Evolutionary conservation across 139 green algal genomes (phyloP), one percentile per base, ranked within the genome.

Genomic region (Nannochloris sp.): DNA sequence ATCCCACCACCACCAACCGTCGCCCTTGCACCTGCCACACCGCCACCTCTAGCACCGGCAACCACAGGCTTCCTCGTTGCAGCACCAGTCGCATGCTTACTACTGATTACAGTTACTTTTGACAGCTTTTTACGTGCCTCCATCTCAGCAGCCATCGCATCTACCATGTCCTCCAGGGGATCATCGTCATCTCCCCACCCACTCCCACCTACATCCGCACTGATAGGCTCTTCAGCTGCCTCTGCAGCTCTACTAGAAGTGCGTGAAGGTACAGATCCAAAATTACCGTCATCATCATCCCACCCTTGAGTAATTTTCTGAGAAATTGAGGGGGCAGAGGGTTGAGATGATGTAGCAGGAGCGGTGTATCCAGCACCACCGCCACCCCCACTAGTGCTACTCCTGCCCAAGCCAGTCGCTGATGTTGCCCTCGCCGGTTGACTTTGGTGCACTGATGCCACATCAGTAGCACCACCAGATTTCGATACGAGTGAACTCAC

Each of bases 111-210:
- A 12, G 23, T 48, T 25, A 65, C 10, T 12, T 62, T 60, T 4
- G 61, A 65, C 1, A 76, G 54, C 38, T 51, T 47, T 48, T 62
- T 45, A 60, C 69, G 38, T 1, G 69, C 69, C 61, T 71, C 29
- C 4, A 8, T 34, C 34, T 76, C 69, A 54, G 60, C 68, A 37
- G 6, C 23, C 15, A 24, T 27, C 5, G 29, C 53, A 19, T 66
- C 62, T 25, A 57, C 36, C 67, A 78, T 77, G 44, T 80, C 74
- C 4, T 70, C 71, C 60, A 70, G 65, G n/a, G 29, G 39, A 34
- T 78, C 74, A 33, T 69, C 74, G 38, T 78, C 67, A 15, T 68
- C 65, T 4, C 38, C 71, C 54, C 33, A 70, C 24, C 39, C 59
- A 3, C 32, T 58, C 32, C 56, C 38, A 10, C 47, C 39, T 8